Conservation (phyloP, 1,284 basidiomycete genomes). For the Ceratorhiza oryzae-sativae region DNA sequence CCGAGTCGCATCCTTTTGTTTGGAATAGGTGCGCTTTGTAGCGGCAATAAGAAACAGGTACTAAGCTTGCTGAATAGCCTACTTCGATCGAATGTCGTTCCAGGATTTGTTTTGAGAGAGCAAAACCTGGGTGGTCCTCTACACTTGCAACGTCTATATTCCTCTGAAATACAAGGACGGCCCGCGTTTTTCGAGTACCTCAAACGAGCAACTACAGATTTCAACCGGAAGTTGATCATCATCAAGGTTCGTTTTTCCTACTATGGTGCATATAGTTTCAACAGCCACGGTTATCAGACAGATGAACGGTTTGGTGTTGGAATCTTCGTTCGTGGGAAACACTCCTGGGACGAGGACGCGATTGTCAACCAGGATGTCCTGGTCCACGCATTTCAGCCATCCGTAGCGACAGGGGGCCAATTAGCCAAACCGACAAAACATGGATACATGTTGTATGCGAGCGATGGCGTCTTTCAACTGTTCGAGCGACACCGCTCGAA, state of each 20-base stretch:
- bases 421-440: constrained; percentile 54
- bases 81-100: constrained; percentile 64
- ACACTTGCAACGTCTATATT: constrained; percentile 66
- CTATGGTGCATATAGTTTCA: too few relatives aligned
- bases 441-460: constrained; percentile 64
- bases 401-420: constrained; percentile 57
- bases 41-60: too few relatives aligned
- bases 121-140: constrained; percentile 60
- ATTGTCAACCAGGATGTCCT: constrained; percentile 65
- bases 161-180: constrained; percentile 60
- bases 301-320: constrained; percentile 66
- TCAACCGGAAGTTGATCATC: constrained; percentile 63
- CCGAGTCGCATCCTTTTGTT: constrained; percentile 56
- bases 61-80: constrained; percentile 46
- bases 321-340: constrained; percentile 65
- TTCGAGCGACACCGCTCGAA: constrained; percentile 61
- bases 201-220: constrained; percentile 61
- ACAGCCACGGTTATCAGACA: constrained; percentile 52
- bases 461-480: constrained; percentile 62
- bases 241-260: constrained; percentile 56
- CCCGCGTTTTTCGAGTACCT: constrained; percentile 68
- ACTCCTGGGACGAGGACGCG: constrained; percentile 69
- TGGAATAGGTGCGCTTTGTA: constrained; percentile 56
- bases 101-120: constrained; percentile 58
- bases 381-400: constrained; percentile 67